Base-by-base conservation (phyloP, 169 alveolate genomes). In the Amoebophrya sp. region DNA sequence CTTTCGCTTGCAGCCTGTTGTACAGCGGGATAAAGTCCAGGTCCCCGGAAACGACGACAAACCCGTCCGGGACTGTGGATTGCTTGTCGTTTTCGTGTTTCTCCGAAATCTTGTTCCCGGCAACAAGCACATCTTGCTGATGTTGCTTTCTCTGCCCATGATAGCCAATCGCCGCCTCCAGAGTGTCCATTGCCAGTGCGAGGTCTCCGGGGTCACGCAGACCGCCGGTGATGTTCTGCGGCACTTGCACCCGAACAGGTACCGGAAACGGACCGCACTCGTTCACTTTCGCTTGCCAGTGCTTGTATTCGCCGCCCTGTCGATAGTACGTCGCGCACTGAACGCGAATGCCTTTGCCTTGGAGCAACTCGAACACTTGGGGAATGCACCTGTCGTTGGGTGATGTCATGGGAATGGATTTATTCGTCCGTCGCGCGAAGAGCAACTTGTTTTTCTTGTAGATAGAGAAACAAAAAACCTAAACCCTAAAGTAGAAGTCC, bases 271-370 rank as follows among this genome's bases (percentile, higher is more conserved):
- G 12, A 25, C 83, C 83, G 18, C 0, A n/a, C 35, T 7, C 83
- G 35, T 66, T 25, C 83, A 66, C 83, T 12, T 25, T 7, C 35
- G 1, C 35, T 25, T 66, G 83, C 83, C 29, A n/a, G 32, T 2
- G 18, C 32, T 66, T n/a, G 35, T 0, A 3, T 0, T 66, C 35
- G 83, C 35, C 38, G 32, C 35, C 38, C 35, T 66, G 83, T 25
- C 83, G 83, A n/a, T 66, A 66, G 83, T 66, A 66, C 83, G 83
- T 66, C 29, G 83, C 83, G 35, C 83, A n/a, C 38, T 25, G 2
- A 2, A n/a, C 38, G 32, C 10, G 12, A 18, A 66, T 0, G 35
- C 83, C 83, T 2, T n/a, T 18, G 83, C 32, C 83, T 1, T 25
- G 39, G 1, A 66, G 35, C 0, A 66, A 1, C 35, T n/a, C 32